These are phyloP conservation scores for Paxillus ammoniavirescens DNA, from an alignment of 768 basidiomycete species.

Conservation along the genomic window DNA sequence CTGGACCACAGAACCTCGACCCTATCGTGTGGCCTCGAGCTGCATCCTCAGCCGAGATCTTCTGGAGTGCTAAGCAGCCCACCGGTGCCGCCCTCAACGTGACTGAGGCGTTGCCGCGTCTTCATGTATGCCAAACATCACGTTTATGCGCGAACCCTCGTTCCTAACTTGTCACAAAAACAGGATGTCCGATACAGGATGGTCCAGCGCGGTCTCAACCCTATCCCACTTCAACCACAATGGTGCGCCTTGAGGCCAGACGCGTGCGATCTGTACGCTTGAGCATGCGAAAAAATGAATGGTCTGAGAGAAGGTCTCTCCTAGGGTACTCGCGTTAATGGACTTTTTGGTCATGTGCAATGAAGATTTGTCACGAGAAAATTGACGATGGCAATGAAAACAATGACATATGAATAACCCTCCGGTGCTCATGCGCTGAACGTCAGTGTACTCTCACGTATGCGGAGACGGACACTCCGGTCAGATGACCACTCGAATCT, in stretches of 20 bases:
- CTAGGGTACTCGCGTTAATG: not conserved
- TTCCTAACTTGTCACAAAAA: not conserved
- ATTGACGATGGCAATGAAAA: not conserved
- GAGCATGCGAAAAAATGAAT: not conserved
- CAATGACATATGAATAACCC: not conserved
- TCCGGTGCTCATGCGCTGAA: conserved; percentile 64
- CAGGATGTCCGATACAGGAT: conserved; percentile 47
- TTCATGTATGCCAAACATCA: conserved; percentile 34
- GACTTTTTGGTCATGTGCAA: not conserved
- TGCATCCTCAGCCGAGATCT: conserved; percentile 49
- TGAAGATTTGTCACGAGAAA: not conserved
- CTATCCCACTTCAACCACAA: conserved; percentile 53
- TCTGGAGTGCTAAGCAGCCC: conserved; percentile 47
- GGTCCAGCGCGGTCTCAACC: conserved; percentile 45
- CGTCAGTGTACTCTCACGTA: conserved; percentile 78
- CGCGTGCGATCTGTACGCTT: conserved; percentile 37
- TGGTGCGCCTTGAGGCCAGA: conserved; percentile 55
- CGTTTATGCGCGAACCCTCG: not conserved
- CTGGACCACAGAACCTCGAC: conserved; percentile 43
- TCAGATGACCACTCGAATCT: conserved; percentile 84
- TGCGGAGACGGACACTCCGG: conserved; percentile 78
- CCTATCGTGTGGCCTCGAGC: conserved; percentile 47
- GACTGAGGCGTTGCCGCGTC: conserved; percentile 44
- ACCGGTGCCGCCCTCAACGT: conserved; percentile 33
- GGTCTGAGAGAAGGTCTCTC: not conserved